These are phyloP conservation scores for Tetracladium setigerum DNA, from an alignment of 495 filamentous ascomycete species.

Conservation along the genomic window DNA sequence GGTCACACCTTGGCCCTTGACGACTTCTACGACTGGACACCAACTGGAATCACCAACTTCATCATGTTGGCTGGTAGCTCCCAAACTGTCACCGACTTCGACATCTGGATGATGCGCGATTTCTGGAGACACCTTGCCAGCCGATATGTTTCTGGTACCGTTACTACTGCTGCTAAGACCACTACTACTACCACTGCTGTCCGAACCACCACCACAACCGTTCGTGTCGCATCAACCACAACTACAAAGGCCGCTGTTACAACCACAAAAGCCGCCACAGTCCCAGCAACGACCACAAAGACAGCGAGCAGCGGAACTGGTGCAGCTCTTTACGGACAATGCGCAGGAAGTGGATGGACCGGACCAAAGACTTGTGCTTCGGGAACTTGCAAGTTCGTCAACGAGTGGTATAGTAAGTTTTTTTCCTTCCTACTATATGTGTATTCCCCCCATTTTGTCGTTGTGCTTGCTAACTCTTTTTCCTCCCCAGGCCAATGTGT, in stretches of 20 bases:
- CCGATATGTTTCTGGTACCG: neutral
- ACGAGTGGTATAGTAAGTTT: slow-evolving; percentile 27
- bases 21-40: slow-evolving; percentile 10
- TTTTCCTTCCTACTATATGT: too few species aligned
- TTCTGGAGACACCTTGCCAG: slow-evolving; percentile 7
- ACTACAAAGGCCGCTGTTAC: too few species aligned
- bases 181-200: too few species aligned
- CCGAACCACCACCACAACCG: neutral
- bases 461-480: too few species aligned
- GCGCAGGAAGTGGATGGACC: slow-evolving; percentile 41
- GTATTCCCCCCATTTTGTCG: too few species aligned
- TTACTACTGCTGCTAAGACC: neutral
- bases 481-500: too few species aligned
- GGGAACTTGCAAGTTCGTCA: slow-evolving; percentile 37
- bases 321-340: slow-evolving; percentile 37
- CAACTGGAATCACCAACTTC: slow-evolving; percentile 10
- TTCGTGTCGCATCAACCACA: too few species aligned
- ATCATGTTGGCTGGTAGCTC: slow-evolving; percentile 12
- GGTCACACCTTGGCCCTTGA: slow-evolving; percentile 1
- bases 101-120: slow-evolving; percentile 14
- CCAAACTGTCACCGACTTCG: slow-evolving; percentile 11
- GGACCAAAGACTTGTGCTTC: slow-evolving; percentile 40
- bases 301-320: slow-evolving; percentile 23
- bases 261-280: too few species aligned
- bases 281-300: neutral